These are phyloP conservation scores for Marchantia polymorpha DNA, from an alignment of 225 moss, liverwort and hornwort species.

Conservation along the genomic window DNA sequence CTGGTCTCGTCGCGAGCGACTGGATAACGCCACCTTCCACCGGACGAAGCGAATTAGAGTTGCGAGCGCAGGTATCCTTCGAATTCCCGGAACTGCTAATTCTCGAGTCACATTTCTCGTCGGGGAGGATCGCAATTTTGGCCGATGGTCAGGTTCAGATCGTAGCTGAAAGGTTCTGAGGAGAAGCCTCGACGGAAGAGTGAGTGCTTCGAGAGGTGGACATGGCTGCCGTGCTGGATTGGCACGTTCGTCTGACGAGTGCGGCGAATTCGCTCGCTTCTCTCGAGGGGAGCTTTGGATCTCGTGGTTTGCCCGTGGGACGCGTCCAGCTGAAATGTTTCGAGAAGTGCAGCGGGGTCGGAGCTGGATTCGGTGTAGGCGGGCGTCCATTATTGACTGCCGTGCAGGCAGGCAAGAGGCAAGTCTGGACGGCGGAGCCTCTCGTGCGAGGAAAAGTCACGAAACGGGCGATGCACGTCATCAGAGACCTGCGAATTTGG, in stretches of 20 bases:
- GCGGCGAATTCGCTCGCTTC: slow-evolving; percentile 51
- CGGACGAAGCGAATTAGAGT: too few relatives aligned
- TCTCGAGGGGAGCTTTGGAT: slow-evolving; percentile 19
- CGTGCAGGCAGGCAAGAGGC: slow-evolving; percentile 37
- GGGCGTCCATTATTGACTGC: background rate
- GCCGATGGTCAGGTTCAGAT: too few relatives aligned
- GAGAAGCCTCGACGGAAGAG: too few relatives aligned
- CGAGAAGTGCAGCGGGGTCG: background rate
- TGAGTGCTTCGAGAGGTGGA: too few relatives aligned
- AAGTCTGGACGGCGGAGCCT: slow-evolving; percentile 61
- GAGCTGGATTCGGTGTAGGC: too few relatives aligned
- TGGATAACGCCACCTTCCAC: too few relatives aligned
- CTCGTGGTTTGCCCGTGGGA: slow-evolving; percentile 57
- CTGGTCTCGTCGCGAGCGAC: too few relatives aligned
- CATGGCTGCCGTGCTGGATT: slow-evolving; percentile 51
- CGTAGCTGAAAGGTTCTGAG: too few relatives aligned
- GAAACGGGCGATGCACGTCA: slow-evolving; percentile 60
- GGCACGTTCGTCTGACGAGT: slow-evolving; percentile 60
- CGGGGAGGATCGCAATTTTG: too few relatives aligned
- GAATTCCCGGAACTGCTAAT: too few relatives aligned
- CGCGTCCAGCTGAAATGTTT: slow-evolving; percentile 64
- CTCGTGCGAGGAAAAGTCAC: slow-evolving; percentile 56
- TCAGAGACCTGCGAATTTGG: slow-evolving; percentile 52
- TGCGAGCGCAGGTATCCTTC: too few relatives aligned
- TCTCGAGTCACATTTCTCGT: too few relatives aligned